Evolutionary conservation across 1,139 yeast genomes (phyloP), one percentile per base, ranked within the genome.

Genomic region (Saccharomyces hybrid): DNA sequence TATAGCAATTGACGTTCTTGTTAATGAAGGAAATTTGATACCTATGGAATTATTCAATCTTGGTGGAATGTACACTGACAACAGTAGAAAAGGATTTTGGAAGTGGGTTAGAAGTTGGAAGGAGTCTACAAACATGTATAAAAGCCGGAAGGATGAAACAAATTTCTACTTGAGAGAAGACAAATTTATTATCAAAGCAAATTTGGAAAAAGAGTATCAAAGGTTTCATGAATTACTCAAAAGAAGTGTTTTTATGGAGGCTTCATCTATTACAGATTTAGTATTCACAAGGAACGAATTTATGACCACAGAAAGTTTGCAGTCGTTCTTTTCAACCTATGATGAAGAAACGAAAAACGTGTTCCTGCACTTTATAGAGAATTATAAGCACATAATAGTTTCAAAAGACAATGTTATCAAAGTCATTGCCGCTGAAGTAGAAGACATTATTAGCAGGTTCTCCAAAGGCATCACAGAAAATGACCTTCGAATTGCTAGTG

Each of bases 1-100:
- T 53, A 58, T 71, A 9, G 76, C 70, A 4, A 57, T 74, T 4
- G 73, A 73, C 50, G 63, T 60, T n/a, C 59, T 73, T 34, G 62
- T 72, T 0, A 53, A 57, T 4, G 60, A 60, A 6, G 68, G 65
- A 0, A 62, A 60, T 34, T 59, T 74, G 51, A 58, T 72, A 0
- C 68, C 71, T 0, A 44, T 62, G 14, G 60, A 58, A 2, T 58
- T 60, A 29, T 74, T 67, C 51, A 49, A 56, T 26, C 52, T 51
- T 14, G 57, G 55, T 4, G 31, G 25, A 8, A 49, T 55, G 52
- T 49, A 55, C 41, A 46, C 50, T 26, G 42, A 14, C 5, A 38
- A 44, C 47, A 54, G 20, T 23, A 38, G 38, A 27, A 51, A 34
- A 8, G 31, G 32, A 11, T 42, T 38, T 14, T 52, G 55, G 42